Base-by-base conservation (phyloP, 139 green algal genomes). In the Deuterostichococcus epilithicus region DNA sequence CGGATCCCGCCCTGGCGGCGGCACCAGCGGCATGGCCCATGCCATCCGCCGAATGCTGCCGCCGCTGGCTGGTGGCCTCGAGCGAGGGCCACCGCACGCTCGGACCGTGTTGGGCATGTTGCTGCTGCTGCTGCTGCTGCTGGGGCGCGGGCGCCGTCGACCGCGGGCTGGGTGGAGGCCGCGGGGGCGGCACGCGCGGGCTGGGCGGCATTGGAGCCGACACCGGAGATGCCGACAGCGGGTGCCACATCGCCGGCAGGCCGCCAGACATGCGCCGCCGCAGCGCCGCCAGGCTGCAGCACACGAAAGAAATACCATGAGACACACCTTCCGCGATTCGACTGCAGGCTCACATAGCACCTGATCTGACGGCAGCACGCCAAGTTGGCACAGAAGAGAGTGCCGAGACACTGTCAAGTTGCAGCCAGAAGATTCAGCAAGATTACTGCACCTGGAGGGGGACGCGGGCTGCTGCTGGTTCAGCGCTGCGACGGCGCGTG, bases 91-190 rank as follows among this genome's bases (percentile, higher is more conserved):
- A 23, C 70, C 37, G 69, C 73, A 26, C 44, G 36, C 22, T 25
- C 35, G 38, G 0, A 5, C 36, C n/a, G 32, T 74, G 22, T 67
- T 72, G 66, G 22, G 67, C 1, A 32, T 60, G 42, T 18, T 58
- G 35, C 65, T 33, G 42, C 77, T 74, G 71, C 77, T 44, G 71
- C 58, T 69, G 39, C 26, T 47, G 75, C 80, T 67, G 47, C 3
- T 33, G 13, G n/a, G 36, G 65, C n/a, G 36, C 37, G 32, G 32
- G 15, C 52, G 37, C 65, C 73, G 44, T 35, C 45, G 70, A 35
- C 68, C 75, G 23, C 26, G 66, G 70, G 25, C 33, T 60, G 47
- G 30, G 47, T 33, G 30, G 73, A 28, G 2, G 35, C 66, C 70
- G 25, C 28, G 44, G 10, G 30, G 60, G 44, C 32, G 65, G 3